These are phyloP conservation scores for Penicillium flavigenum DNA, from an alignment of 495 filamentous ascomycete genomes.

Conservation along the genomic window DNA sequence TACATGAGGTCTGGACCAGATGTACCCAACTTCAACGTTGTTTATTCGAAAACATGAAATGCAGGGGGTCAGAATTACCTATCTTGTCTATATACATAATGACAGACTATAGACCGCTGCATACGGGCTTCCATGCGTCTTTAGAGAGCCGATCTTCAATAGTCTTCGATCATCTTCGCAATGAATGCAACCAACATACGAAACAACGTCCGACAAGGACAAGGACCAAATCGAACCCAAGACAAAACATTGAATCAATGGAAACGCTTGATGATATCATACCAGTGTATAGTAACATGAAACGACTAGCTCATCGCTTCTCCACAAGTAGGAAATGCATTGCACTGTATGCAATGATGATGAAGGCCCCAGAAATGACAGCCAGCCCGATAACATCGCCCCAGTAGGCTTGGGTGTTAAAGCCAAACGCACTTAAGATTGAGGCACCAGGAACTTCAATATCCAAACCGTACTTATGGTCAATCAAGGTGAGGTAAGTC, in stretches of 20 bases:
- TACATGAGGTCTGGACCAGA: slow-evolving; percentile 1
- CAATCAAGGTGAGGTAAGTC: slow-evolving; percentile 80
- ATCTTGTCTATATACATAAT: slow-evolving; percentile 4
- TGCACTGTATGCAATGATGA: slow-evolving; percentile 83
- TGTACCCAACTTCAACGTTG: background rate
- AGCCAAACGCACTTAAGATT: slow-evolving; percentile 91
- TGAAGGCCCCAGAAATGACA: slow-evolving; percentile 77
- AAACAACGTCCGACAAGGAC: background rate
- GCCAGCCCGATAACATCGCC: slow-evolving; percentile 77
- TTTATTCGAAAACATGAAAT: background rate
- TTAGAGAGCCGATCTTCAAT: background rate
- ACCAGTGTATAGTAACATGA: slow-evolving; percentile 1
- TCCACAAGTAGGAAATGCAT: slow-evolving; percentile 95
- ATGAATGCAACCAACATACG: background rate
- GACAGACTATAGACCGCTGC: background rate
- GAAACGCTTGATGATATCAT: slow-evolving; percentile 7
- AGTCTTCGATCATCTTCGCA: background rate
- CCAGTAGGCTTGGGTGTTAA: slow-evolving; percentile 82
- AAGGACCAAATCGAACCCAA: background rate
- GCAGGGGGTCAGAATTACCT: background rate
- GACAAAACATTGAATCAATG: background rate
- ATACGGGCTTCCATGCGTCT: background rate
- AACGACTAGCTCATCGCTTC: slow-evolving; percentile 59
- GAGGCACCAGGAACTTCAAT: slow-evolving; percentile 95
- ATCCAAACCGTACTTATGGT: slow-evolving; percentile 91